phyloP scores from a whole-genome alignment of 2,329 filamentous ascomycete genomes.

The Fusarium brevicatenulatum region DNA sequence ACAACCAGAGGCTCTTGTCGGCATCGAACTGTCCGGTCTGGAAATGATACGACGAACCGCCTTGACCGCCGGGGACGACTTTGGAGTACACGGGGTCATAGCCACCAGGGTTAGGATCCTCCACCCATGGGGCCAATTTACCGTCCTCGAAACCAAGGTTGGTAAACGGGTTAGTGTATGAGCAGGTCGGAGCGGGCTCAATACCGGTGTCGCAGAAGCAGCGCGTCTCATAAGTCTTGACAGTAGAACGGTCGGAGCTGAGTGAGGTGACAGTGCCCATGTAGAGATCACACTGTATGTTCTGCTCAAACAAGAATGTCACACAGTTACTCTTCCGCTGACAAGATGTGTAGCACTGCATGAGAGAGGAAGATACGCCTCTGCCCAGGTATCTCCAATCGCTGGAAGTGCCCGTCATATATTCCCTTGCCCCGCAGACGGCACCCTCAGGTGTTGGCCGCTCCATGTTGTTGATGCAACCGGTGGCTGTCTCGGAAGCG shows the following conservation, averaged over 20 bases:
- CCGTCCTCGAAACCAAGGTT: neutral
- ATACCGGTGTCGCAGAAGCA: slow-evolving; percentile 12
- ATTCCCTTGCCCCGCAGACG: neutral
- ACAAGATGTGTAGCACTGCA: neutral
- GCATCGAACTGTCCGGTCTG: slow-evolving; percentile 3
- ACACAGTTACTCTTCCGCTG: neutral
- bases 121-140: neutral
- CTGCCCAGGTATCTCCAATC: neutral
- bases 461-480: neutral
- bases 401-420: fast-evolving
- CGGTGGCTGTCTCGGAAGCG: neutral
- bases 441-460: neutral
- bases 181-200: neutral
- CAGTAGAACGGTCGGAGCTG: fast-evolving
- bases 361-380: neutral
- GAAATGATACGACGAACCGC: neutral
- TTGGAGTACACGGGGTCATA: neutral
- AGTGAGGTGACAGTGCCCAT: neutral
- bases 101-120: neutral
- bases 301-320: neutral
- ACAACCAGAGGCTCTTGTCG: neutral
- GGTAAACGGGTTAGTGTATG: neutral
- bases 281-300: neutral
- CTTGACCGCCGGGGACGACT: neutral
- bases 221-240: neutral